These are phyloP conservation scores for Rosa multiflora DNA, from an alignment of 306 rosid genomes.

Conservation along the genomic window DNA sequence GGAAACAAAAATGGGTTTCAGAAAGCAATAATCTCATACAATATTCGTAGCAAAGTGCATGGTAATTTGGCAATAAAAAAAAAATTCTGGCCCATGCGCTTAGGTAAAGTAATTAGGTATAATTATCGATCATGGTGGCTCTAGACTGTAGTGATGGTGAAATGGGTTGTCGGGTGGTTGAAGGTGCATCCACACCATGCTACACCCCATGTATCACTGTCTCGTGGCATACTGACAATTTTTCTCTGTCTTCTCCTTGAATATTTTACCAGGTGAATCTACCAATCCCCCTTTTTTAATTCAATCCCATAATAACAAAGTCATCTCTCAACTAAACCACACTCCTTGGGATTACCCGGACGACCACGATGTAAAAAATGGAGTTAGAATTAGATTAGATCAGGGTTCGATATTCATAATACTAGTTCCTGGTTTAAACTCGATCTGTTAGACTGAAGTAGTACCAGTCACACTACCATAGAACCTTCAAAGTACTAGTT, in stretches of 20 bases:
- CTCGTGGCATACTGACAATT: constrained; percentile 46
- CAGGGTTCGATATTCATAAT: background rate
- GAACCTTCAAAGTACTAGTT: background rate
- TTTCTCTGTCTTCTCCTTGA: constrained; percentile 21
- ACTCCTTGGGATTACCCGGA: too few relatives aligned
- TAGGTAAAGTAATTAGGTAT: background rate
- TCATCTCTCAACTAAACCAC: background rate
- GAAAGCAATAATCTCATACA: background rate
- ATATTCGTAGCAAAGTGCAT: background rate
- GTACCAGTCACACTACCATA: background rate
- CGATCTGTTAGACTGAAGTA: background rate
- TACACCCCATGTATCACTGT: constrained; percentile 27
- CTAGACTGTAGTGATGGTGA: constrained; percentile 7
- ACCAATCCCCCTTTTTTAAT: constrained; percentile 4
- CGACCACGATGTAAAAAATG: too few relatives aligned
- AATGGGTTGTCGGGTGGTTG: constrained; percentile 18
- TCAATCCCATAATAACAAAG: background rate
- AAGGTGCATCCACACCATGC: constrained; percentile 25
- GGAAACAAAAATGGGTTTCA: background rate
- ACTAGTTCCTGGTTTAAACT: background rate
- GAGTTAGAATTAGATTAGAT: background rate
- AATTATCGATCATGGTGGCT: background rate
- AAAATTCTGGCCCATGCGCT: background rate
- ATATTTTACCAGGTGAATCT: constrained; percentile 32
- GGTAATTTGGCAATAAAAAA: background rate